phyloP scores from a whole-genome alignment of 371 early-diverging fungal genomes.

The Mortierella sp. region DNA sequence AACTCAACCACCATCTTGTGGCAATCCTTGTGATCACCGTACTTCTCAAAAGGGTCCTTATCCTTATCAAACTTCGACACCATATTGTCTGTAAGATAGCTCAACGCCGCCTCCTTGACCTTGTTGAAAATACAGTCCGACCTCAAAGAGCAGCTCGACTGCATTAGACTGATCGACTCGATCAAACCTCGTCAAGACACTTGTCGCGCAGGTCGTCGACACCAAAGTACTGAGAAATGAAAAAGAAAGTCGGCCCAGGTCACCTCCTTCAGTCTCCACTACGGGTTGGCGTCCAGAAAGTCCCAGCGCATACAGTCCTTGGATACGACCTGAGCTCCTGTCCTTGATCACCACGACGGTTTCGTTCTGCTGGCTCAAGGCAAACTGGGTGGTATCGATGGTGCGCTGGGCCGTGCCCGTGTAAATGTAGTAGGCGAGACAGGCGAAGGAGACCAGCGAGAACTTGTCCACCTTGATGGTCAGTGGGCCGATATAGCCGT shows the following conservation, averaged over 20 bases:
- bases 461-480: background rate
- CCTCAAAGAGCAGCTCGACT: background rate
- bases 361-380: background rate
- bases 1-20: background rate
- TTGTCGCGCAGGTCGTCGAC: constrained; percentile 7
- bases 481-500: background rate
- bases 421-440: constrained; percentile 8
- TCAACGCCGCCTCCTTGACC: background rate
- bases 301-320: constrained; percentile 9
- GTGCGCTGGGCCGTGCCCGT: constrained; percentile 2
- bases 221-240: constrained; percentile 3
- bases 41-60: background rate
- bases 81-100: background rate
- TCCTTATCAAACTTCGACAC: background rate
- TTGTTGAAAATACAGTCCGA: background rate
- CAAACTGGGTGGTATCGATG: background rate
- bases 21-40: background rate
- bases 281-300: background rate
- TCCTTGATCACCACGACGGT: background rate
- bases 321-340: background rate
- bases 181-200: constrained; percentile 5
- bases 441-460: constrained; percentile 8
- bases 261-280: constrained; percentile 13
- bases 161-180: constrained; percentile 1
- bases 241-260: constrained; percentile 10